These are phyloP conservation scores for Fusarium cyanostomum DNA, from an alignment of 2,329 filamentous ascomycete genomes.

Conservation along the genomic window DNA sequence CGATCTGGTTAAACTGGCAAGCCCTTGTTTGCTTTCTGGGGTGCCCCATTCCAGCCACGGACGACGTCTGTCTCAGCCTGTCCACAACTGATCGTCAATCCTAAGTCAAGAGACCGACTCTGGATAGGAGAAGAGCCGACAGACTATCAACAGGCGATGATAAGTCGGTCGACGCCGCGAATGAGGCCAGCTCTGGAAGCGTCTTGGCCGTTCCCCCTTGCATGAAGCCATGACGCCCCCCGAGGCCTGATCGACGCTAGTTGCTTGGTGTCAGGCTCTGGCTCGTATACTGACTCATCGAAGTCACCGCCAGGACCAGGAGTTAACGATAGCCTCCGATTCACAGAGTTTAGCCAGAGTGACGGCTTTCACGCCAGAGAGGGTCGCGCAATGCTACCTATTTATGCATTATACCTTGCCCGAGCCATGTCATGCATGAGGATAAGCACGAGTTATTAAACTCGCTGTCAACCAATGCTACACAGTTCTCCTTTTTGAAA, in stretches of 20 bases:
- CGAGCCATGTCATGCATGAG: constrained; percentile 10
- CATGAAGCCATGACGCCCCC: constrained; percentile 20
- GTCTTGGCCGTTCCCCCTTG: constrained; percentile 26
- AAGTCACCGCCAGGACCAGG: constrained; percentile 9
- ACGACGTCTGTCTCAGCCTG: constrained; percentile 28
- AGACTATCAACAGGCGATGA: constrained; percentile 17
- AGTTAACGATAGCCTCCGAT: constrained; percentile 16
- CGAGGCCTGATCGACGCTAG: constrained; percentile 15
- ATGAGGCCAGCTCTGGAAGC: constrained; percentile 11
- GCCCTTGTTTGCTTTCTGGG: constrained; percentile 23
- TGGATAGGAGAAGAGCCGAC: constrained; percentile 28
- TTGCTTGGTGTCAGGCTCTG: neutral
- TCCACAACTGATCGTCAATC: constrained; percentile 15
- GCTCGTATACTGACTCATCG: constrained; percentile 2
- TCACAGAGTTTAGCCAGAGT: neutral
- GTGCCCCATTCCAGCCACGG: constrained; percentile 37
- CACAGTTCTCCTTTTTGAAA: constrained; percentile 5
- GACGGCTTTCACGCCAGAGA: constrained; percentile 4
- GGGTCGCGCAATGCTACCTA: constrained; percentile 8
- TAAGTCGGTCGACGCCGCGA: constrained; percentile 18
- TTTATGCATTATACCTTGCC: constrained; percentile 14
- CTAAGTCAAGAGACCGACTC: neutral
- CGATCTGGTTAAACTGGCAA: constrained; percentile 31
- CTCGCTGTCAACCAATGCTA: neutral
- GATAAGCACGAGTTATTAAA: neutral